Base-by-base conservation (phyloP, 345 rosid species). In the Microthlaspi erraticum region DNA sequence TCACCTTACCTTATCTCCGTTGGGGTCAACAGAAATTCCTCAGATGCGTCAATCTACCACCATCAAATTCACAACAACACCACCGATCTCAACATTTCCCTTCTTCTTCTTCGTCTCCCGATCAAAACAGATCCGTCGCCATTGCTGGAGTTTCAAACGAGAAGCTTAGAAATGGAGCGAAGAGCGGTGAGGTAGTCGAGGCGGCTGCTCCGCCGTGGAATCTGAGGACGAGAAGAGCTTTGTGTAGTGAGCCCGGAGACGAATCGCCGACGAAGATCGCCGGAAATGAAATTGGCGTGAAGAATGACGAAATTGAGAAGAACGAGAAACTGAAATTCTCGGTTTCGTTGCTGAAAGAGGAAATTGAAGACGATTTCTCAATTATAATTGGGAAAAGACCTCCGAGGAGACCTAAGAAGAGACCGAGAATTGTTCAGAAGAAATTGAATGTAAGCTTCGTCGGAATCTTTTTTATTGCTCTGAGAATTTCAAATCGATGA, bases 11-110 rank as follows among this genome's bases (percentile, higher is more conserved):
- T 5, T 9, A 45, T 32, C 72, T 74, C n/a, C 67, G 68, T 7
- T 74, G 78, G 78, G 78, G 78, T 50, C 72, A 66, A 23, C 78
- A 74, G 5, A 67, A 50, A 67, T 60, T 11, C 42, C 73, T 74
- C 63, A 36, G 63, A 43, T 74, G 78, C 49, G 73, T 74, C 34
- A 74, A 67, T 16, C 56, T 59, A 14, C 66, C 23, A 16, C 33
- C 64, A 8, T 37, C 69, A 9, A 48, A 71, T 53, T 54, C 62
- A 7, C 45, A 26, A 7, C 45, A 26, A 2, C 29, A 61, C 8
- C 70, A 51, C 32, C 68, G 29, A 53, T 50, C 66, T 50, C 39
- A 32, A 23, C 61, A 66, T 9, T 8, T 56, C 49, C 39, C 71
- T 1, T 56, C 77, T 26, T 16, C 66, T 14, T 29, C 64, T 0